phyloP scores from a whole-genome alignment of 805 yeast genomes.

The Millerago galiae region DNA sequence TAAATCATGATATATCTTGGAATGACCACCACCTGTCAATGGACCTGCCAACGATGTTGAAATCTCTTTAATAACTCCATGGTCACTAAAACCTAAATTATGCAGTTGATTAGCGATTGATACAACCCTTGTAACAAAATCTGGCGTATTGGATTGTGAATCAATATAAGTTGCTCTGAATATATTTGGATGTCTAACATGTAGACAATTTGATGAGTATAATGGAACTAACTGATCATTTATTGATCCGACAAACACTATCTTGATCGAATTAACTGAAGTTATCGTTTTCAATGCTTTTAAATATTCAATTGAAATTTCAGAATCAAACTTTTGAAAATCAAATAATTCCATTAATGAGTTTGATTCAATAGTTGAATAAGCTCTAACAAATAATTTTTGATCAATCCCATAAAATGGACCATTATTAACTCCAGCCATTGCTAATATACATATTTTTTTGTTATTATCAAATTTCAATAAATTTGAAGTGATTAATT shows the following conservation, averaged over 20 bases:
- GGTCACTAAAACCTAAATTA: slow-evolving; percentile 76
- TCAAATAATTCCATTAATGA: slow-evolving; percentile 83
- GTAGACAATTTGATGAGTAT: slow-evolving; percentile 79
- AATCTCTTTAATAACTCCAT: slow-evolving; percentile 78
- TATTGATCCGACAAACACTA: slow-evolving; percentile 80
- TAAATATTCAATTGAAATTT: slow-evolving; percentile 64
- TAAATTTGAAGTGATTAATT: slow-evolving; percentile 55
- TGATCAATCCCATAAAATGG: slow-evolving; percentile 91
- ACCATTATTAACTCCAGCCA: slow-evolving; percentile 96
- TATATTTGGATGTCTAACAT: slow-evolving; percentile 82
- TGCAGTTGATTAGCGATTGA: slow-evolving; percentile 67
- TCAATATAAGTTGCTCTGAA: slow-evolving; percentile 88
- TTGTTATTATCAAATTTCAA: slow-evolving; percentile 27
- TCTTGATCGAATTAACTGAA: slow-evolving; percentile 56
- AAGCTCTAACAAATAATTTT: slow-evolving; percentile 75
- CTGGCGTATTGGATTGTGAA: slow-evolving; percentile 70
- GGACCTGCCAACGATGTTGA: slow-evolving; percentile 81
- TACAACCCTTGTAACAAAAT: slow-evolving; percentile 69
- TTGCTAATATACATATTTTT: slow-evolving; percentile 68
- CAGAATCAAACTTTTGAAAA: slow-evolving; percentile 69
- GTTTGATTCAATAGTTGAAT: slow-evolving; percentile 83
- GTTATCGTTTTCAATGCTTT: slow-evolving; percentile 62
- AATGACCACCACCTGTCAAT: slow-evolving; percentile 92
- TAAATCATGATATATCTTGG: slow-evolving; percentile 78
- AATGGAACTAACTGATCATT: slow-evolving; percentile 94